These are phyloP conservation scores for Euphrasia arctica DNA, from an alignment of 305 asterid species.

Conservation along the genomic window DNA sequence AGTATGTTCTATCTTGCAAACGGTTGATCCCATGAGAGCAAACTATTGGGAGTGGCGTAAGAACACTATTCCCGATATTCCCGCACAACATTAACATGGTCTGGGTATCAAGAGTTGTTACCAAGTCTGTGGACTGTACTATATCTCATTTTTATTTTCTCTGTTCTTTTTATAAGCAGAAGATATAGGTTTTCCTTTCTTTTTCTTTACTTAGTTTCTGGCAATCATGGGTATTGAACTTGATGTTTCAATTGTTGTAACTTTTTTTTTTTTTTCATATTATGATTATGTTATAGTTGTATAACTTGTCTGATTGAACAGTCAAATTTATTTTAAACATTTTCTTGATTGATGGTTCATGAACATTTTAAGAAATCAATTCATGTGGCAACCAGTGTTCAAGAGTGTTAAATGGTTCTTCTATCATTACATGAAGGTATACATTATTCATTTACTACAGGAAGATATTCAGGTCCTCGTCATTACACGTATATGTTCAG, in stretches of 20 bases:
- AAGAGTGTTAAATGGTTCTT: neutral
- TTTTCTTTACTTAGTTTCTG: neutral
- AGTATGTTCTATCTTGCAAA: constrained; percentile 42
- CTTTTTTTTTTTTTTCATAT: too few relatives aligned
- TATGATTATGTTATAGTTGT: too few relatives aligned
- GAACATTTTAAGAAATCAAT: too few relatives aligned
- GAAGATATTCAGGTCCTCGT: neutral
- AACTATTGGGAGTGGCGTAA: constrained; percentile 61
- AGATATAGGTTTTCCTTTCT: neutral
- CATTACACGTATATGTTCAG: too few relatives aligned
- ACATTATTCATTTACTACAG: neutral
- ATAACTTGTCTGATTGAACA: too few relatives aligned
- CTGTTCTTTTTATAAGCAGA: neutral
- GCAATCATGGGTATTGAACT: neutral
- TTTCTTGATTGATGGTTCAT: neutral
- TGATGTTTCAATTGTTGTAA: too few relatives aligned
- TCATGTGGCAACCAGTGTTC: too few relatives aligned
- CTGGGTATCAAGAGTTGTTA: neutral
- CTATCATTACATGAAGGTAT: neutral
- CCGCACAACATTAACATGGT: constrained; percentile 22
- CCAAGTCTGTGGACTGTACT: neutral
- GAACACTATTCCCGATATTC: constrained; percentile 28
- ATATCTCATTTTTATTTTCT: neutral
- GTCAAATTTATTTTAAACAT: too few relatives aligned
- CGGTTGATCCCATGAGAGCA: constrained; percentile 52